Evolutionary conservation across 768 basidiomycete species (phyloP).

Genomic region (Chalciporus chontae): DNA sequence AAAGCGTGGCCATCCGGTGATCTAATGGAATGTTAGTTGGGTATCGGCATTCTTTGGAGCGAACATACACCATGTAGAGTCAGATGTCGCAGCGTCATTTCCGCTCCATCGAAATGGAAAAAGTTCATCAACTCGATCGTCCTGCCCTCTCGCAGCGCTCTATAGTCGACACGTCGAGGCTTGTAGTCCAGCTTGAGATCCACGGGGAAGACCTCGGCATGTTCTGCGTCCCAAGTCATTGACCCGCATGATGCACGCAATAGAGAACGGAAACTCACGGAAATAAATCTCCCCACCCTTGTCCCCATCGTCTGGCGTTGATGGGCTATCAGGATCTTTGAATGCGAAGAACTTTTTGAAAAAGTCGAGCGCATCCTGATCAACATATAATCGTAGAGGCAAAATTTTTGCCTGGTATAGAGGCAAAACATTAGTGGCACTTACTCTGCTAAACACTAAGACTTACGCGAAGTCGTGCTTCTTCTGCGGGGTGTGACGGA

Average conservation of each 20-base stretch:
- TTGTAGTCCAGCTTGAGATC: slow-evolving; percentile 98
- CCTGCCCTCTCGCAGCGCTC: slow-evolving; percentile 82
- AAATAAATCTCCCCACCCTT: slow-evolving; percentile 59
- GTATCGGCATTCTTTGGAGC: neutral
- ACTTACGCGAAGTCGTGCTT: slow-evolving; percentile 65
- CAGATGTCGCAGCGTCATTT: slow-evolving; percentile 95
- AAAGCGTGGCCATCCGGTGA: slow-evolving; percentile 88
- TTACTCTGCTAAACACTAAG: neutral
- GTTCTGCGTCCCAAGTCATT: slow-evolving; percentile 48
- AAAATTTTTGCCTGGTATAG: slow-evolving; percentile 74
- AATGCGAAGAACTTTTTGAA: slow-evolving; percentile 96
- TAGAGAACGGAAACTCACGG: slow-evolving; percentile 45
- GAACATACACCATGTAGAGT: slow-evolving; percentile 81
- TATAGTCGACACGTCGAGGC: slow-evolving; percentile 93
- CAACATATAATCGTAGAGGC: slow-evolving; percentile 89
- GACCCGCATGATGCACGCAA: slow-evolving; percentile 1
- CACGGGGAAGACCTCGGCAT: slow-evolving; percentile 92
- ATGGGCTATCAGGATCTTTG: slow-evolving; percentile 51
- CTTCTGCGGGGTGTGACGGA: slow-evolving; percentile 62
- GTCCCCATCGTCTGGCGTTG: slow-evolving; percentile 30
- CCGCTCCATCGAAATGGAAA: slow-evolving; percentile 98
- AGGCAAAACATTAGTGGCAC: slow-evolving; percentile 1
- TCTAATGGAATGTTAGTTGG: slow-evolving; percentile 43
- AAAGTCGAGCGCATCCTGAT: slow-evolving; percentile 98
- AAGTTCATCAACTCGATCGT: slow-evolving; percentile 99